Evolutionary conservation across 108 stramenopile genomes (phyloP).

Genomic region (Pinguiococcus pyrenoidosus): DNA sequence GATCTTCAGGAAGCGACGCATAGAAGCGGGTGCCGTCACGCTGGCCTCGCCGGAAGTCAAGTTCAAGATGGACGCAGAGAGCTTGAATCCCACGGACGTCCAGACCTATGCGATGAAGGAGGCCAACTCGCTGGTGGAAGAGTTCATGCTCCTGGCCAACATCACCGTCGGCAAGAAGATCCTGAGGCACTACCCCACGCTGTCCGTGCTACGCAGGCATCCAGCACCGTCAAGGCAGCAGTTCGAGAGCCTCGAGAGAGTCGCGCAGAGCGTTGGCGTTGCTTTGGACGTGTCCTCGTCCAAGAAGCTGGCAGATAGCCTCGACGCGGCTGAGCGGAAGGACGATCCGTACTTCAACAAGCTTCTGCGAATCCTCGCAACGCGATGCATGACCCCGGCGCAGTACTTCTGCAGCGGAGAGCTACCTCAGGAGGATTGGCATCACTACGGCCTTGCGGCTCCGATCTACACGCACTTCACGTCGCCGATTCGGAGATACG

Average conservation of each 20-base stretch:
- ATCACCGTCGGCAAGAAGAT: constrained; percentile 91
- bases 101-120: constrained; percentile 72
- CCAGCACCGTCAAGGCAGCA: constrained; percentile 2
- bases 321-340: constrained; percentile 64
- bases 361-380: constrained; percentile 84
- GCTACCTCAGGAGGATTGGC: constrained; percentile 31
- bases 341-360: constrained; percentile 85
- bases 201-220: constrained; percentile 9
- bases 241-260: constrained; percentile 82
- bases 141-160: constrained; percentile 98
- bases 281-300: constrained; percentile 75
- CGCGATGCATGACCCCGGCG: constrained; percentile 75
- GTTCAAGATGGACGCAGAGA: constrained; percentile 88
- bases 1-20: constrained; percentile 63
- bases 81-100: constrained; percentile 92
- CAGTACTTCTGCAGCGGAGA: constrained; percentile 97
- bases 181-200: constrained; percentile 67
- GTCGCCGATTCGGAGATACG: constrained; percentile 90
- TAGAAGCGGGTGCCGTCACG: constrained; percentile 89
- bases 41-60: constrained; percentile 93
- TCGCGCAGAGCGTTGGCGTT: constrained; percentile 57
- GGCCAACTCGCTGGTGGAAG: constrained; percentile 85
- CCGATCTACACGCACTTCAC: constrained; percentile 99
- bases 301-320: constrained; percentile 75
- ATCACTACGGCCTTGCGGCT: constrained; percentile 96